phyloP scores from a whole-genome alignment of 257 asterid species.

The Handroanthus guayacan region DNA sequence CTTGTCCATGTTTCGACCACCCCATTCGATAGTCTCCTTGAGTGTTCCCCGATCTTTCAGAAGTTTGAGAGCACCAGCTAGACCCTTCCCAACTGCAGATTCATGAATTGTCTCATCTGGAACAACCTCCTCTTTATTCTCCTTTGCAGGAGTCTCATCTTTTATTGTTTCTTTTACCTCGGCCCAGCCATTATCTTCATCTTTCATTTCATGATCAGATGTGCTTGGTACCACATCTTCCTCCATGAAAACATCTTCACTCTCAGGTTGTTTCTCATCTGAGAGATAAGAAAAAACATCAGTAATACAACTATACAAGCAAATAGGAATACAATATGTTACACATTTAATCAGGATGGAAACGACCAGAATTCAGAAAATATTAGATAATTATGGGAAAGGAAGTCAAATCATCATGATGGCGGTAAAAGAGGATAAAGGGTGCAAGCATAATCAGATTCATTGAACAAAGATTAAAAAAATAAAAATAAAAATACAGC shows the following conservation, averaged over 20 bases:
- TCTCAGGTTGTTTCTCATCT: conserved; percentile 73
- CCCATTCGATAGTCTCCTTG: conserved; percentile 93
- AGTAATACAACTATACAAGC: conserved; percentile 24
- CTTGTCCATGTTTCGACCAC: conserved; percentile 99
- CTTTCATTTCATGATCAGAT: conserved; percentile 61
- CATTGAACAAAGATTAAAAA: neutral
- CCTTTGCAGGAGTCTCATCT: conserved; percentile 54
- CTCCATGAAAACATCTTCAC: conserved; percentile 95
- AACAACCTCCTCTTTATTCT: conserved; percentile 62
- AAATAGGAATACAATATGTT: neutral
- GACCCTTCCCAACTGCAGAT: conserved; percentile 89
- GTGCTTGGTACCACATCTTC: conserved; percentile 68
- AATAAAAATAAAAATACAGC: neutral
- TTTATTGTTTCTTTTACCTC: conserved; percentile 61
- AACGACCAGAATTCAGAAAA: conserved; percentile 1
- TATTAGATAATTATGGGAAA: neutral
- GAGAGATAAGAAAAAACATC: conserved; percentile 35
- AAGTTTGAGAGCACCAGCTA: conserved; percentile 79
- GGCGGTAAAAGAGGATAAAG: neutral
- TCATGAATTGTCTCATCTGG: conserved; percentile 88
- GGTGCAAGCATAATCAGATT: conserved; percentile 18
- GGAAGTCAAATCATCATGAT: conserved; percentile 15
- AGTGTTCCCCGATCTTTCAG: conserved; percentile 88
- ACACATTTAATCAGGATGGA: conserved; percentile 30
- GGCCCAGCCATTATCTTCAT: conserved; percentile 66